A percentile compares a stretch with the other conserved stretches of the same genome.
Conservation (phyloP, 768 basidiomycete genomes). For the Leucocoprinus sp. region DNA sequence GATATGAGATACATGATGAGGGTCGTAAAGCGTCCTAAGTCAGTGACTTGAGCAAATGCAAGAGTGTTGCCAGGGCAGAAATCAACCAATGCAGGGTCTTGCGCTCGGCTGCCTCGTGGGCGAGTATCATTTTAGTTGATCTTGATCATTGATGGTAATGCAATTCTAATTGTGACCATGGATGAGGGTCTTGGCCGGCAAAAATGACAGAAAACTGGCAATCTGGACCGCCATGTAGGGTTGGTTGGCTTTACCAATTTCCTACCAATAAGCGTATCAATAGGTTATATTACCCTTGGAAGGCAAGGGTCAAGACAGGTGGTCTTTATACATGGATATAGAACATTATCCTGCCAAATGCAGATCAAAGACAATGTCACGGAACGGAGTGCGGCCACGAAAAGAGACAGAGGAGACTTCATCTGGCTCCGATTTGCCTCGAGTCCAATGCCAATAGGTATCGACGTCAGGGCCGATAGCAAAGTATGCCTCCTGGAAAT, state of each 20-base stretch:
- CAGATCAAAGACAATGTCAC: neutral
- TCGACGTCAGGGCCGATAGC: neutral
- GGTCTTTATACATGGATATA: no score
- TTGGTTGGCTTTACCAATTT: no score
- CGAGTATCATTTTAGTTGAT: neutral
- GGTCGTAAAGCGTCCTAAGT: slow-evolving; percentile 6
- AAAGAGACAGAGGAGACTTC: neutral
- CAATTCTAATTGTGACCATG: no score
- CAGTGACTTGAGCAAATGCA: neutral
- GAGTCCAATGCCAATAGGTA: neutral
- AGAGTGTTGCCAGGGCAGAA: no score
- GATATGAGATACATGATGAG: slow-evolving; percentile 15
- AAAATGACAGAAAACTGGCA: no score
- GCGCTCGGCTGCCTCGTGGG: slow-evolving; percentile 2
- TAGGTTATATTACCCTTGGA: no score
- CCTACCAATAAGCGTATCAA: no score
- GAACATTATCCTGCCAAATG: neutral
- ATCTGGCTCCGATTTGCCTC: neutral
- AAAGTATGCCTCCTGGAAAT: neutral
- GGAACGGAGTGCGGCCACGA: neutral
- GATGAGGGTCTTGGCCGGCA: no score
- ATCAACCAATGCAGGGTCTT: neutral
- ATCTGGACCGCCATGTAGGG: no score
- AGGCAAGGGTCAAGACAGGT: no score
- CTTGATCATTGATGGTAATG: neutral